Evolutionary conservation across 1,284 basidiomycete genomes (phyloP).

Genomic region (Ustilago shanxiensis): DNA sequence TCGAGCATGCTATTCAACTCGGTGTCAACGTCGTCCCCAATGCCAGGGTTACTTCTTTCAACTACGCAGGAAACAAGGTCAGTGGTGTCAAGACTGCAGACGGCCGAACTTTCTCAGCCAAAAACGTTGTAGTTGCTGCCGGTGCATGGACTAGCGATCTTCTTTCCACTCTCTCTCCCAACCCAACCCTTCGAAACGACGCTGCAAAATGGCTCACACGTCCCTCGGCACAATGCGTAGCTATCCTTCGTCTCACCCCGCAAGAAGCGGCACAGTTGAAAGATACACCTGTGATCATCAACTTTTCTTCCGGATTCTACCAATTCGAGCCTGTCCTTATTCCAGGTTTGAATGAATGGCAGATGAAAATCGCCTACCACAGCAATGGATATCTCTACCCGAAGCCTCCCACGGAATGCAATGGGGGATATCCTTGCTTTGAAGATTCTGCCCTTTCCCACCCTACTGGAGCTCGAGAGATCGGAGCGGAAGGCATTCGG

Average conservation of each 20-base stretch:
- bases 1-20: slow-evolving; percentile 75
- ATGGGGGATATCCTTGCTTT: slow-evolving; percentile 24
- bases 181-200: slow-evolving; percentile 26
- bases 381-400: slow-evolving; percentile 75
- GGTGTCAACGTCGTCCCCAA: slow-evolving; percentile 77
- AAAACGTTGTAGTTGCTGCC: slow-evolving; percentile 77
- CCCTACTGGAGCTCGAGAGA: background rate
- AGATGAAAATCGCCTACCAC: slow-evolving; percentile 81
- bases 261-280: slow-evolving; percentile 79
- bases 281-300: slow-evolving; percentile 79
- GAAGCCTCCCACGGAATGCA: slow-evolving; percentile 57
- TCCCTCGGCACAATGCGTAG: slow-evolving; percentile 76
- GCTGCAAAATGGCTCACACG: slow-evolving; percentile 23
- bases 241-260: slow-evolving; percentile 79
- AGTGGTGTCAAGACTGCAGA: slow-evolving; percentile 78
- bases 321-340: slow-evolving; percentile 76
- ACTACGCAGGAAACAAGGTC: slow-evolving; percentile 71
- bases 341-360: slow-evolving; percentile 53
- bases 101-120: slow-evolving; percentile 75
- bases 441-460: slow-evolving; percentile 1
- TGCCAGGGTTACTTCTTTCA: slow-evolving; percentile 73
- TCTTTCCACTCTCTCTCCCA: slow-evolving; percentile 71
- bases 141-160: slow-evolving; percentile 87
- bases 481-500: slow-evolving; percentile 21
- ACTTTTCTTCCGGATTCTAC: slow-evolving; percentile 74